Evolutionary conservation across 345 rosid genomes (phyloP).

Genomic region (Isatis tinctoria): DNA sequence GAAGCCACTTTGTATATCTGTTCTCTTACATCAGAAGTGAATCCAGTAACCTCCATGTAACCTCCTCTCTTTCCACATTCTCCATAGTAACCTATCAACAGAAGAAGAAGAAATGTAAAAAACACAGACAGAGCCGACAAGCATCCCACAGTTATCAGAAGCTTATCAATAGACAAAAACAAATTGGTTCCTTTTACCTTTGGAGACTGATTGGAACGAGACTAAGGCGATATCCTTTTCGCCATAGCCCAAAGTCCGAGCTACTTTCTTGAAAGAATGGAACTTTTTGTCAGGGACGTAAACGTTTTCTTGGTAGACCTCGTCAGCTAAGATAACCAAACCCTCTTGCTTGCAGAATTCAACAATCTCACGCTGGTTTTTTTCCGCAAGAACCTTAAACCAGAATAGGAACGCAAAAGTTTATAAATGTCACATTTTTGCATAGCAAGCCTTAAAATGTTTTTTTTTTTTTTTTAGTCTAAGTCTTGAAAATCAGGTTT

Average conservation of each 20-base stretch:
- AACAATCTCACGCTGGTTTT: conserved; percentile 71
- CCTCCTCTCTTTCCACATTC: conserved; percentile 99
- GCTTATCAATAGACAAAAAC: not conserved
- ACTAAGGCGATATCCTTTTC: conserved; percentile 62
- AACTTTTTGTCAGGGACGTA: conserved; percentile 83
- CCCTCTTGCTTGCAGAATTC: conserved; percentile 86
- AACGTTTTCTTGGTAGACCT: conserved; percentile 88
- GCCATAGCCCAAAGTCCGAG: conserved; percentile 73
- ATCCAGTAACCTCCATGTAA: conserved; percentile 92
- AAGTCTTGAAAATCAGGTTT: not conserved
- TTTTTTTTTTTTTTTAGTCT: not conserved
- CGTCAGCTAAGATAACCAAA: conserved; percentile 85
- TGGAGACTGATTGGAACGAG: conserved; percentile 87
- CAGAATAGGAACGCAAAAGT: not conserved
- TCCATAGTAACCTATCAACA: conserved; percentile 66
- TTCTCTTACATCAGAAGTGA: conserved; percentile 64
- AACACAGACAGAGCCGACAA: no score
- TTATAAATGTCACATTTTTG: not conserved
- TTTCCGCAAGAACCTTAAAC: conserved; percentile 77
- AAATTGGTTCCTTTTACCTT: conserved; percentile 41
- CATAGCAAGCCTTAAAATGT: not conserved
- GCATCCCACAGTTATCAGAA: not conserved
- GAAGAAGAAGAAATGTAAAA: not conserved
- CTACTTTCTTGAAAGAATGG: conserved; percentile 79
- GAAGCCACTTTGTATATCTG: conserved; percentile 89